Evolutionary conservation across 192 early-diverging fungal genomes (phyloP), one percentile per base, ranked within the genome.

Genomic region (Backusella tuberculispora): DNA sequence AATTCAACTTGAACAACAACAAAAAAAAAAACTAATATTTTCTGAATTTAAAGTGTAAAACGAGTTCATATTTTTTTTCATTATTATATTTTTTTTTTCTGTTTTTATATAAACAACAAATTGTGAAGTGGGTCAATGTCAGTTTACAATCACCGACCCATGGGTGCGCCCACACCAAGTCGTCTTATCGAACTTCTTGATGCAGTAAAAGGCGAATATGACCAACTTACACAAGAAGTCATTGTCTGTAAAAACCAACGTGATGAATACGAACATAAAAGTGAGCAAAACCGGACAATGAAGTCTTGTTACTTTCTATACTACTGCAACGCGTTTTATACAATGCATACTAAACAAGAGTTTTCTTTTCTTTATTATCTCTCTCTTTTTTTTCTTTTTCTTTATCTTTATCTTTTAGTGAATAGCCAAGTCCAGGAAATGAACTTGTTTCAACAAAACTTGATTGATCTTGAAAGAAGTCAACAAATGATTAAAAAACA

Each of bases 201-300:
- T 65, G 86, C 92, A 29, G 78, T 96, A 68, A 90, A 90, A 63
- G 79, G 68, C 41, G 96, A 98, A 82, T 94, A 90, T 73, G 95
- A 96, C 44, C 85, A 81, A 72, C 76, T 95, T 41, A 85, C 85
- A 47, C 90, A 95, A 78, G 96, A 96, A 69, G 86, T 88, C 7
- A 82, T 88, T 24, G 83, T 86, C n/a, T 88, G 79, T 82, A 92
- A 92, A 79, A 83, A 84, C 40, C 92, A 95, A 77, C 85, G 92
- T 50, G 95, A 96, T 75, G 96, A 98, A 66, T 88, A 89, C 76
- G 96, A 96, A 84, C 89, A 93, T 74, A 92, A 94, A 84, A 84
- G 95, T 95, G 91, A 79, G 88, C 83, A 29, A 17, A 72, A 29
- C 19, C 47, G 50, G 50, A 45, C 17, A 63, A 24, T 40, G 45